These are phyloP conservation scores for Gelatoporia subvermispora DNA, from an alignment of 768 basidiomycete genomes.

Conservation along the genomic window DNA sequence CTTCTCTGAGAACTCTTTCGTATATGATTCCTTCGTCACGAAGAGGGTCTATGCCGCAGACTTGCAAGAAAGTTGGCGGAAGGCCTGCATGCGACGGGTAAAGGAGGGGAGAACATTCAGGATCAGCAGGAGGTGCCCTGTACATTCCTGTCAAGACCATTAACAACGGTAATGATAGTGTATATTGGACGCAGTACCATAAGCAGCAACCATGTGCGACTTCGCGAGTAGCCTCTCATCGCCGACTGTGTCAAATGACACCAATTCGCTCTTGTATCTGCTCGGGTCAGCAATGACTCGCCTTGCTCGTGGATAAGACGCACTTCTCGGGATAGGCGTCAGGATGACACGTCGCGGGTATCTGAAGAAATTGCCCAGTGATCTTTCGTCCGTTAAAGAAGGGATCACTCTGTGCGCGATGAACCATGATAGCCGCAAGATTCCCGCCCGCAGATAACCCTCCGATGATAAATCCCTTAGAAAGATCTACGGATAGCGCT, in stretches of 20 bases:
- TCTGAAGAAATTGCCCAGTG: constrained; percentile 22
- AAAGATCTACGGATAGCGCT: constrained; percentile 6
- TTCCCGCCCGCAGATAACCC: constrained; percentile 20
- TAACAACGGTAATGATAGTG: too few relatives aligned
- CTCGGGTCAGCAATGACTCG: too few relatives aligned
- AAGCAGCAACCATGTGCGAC: too few relatives aligned
- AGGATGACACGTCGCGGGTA: constrained; percentile 15
- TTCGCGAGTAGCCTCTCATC: too few relatives aligned
- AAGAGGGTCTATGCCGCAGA: constrained; percentile 20
- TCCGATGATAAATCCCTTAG: constrained; percentile 18
- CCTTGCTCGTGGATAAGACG: too few relatives aligned
- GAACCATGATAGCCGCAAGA: constrained; percentile 16
- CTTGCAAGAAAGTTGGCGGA: constrained; percentile 21
- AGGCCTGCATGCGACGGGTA: constrained; percentile 16
- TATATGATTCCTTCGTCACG: constrained; percentile 26
- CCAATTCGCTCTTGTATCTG: constrained; percentile 16
- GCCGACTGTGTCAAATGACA: constrained; percentile 14
- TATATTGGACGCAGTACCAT: too few relatives aligned
- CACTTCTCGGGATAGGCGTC: neutral
- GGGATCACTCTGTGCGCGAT: constrained; percentile 16
- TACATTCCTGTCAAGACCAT: neutral
- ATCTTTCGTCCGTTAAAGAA: constrained; percentile 12
- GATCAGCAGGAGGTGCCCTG: constrained; percentile 2
- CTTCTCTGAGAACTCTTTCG: constrained; percentile 18
- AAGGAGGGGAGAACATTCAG: constrained; percentile 17